phyloP scores from a whole-genome alignment of 1,284 basidiomycete species.

The Polyporus tsugae region DNA sequence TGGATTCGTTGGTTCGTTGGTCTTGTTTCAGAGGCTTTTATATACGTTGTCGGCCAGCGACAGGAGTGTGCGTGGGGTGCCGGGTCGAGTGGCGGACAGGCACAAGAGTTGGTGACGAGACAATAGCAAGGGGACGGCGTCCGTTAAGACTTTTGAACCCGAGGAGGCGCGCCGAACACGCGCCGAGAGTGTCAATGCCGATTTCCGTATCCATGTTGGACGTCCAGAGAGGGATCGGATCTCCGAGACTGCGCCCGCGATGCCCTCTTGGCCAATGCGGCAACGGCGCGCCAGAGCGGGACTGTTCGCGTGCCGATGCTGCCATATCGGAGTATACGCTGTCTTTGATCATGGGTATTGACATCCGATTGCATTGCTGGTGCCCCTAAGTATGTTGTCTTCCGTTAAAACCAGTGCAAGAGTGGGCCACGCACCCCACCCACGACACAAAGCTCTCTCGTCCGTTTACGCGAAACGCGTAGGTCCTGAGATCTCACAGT shows the following conservation, averaged over 20 bases:
- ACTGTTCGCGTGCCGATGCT: background rate
- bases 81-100: conserved; percentile 21
- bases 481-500: conserved; percentile 4
- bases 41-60: conserved; percentile 22
- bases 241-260: background rate
- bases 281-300: background rate
- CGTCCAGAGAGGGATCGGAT: conserved; percentile 12
- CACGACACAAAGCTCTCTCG: background rate
- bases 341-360: background rate
- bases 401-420: background rate
- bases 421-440: background rate
- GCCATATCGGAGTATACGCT: background rate
- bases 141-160: conserved; percentile 22
- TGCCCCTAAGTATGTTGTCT: background rate
- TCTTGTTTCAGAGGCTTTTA: conserved; percentile 20
- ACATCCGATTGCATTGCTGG: background rate
- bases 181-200: conserved; percentile 1
- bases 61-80: conserved; percentile 15
- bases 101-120: conserved; percentile 27
- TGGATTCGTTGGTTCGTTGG: conserved; percentile 20
- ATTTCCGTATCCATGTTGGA: conserved; percentile 20
- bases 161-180: conserved; percentile 16
- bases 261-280: background rate
- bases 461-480: conserved; percentile 3
- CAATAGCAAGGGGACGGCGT: conserved; percentile 26